Conservation (phyloP, 148 eudicot species). For the Dianthus caryophyllus region DNA sequence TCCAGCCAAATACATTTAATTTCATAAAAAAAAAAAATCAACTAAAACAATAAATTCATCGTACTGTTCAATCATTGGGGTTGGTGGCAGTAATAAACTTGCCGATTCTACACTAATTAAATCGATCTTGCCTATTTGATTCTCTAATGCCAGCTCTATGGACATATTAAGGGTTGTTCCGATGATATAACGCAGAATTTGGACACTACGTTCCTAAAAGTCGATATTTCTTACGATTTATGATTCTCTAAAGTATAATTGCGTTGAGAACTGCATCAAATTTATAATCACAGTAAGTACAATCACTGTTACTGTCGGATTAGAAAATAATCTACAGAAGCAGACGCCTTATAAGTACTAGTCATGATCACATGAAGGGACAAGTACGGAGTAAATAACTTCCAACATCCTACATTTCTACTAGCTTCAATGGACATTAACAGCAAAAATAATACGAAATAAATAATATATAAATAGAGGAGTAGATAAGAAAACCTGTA, state of each 20-base stretch:
- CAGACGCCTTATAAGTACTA: neutral
- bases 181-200: neutral
- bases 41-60: neutral
- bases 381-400: neutral
- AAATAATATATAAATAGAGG: neutral
- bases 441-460: neutral
- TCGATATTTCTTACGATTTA: neutral
- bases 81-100: neutral
- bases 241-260: neutral
- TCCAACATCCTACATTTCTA: neutral
- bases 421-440: neutral
- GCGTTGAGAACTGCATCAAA: neutral
- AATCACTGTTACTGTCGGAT: neutral
- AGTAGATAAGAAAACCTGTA: slow-evolving; percentile 44
- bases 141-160: neutral
- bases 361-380: neutral
- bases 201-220: neutral
- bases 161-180: neutral
- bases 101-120: neutral
- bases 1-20: neutral
- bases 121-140: neutral
- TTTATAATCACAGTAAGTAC: too few relatives aligned
- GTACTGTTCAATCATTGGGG: neutral
- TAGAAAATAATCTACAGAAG: neutral
- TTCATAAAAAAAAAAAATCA: neutral